A percentile compares a stretch with the other conserved stretches of the same genome.
These are phyloP conservation scores for Populus tomentosa DNA, from an alignment of 441 rosid species.

Conservation along the genomic window DNA sequence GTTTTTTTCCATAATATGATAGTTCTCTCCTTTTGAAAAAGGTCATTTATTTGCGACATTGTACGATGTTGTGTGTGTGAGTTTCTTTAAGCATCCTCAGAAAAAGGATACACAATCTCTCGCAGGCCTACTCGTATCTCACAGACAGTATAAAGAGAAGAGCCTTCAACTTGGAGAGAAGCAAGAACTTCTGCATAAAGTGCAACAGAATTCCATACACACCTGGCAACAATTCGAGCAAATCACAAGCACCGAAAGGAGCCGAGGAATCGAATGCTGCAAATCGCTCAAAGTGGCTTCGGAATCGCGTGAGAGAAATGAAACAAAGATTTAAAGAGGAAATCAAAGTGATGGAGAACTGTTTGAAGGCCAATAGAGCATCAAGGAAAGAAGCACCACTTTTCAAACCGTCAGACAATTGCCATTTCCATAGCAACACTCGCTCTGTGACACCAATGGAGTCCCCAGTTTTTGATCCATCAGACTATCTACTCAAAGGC, in stretches of 20 bases:
- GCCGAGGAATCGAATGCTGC: slow-evolving; percentile 12
- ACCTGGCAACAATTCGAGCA: slow-evolving; percentile 3
- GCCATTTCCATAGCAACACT: slow-evolving; percentile 17
- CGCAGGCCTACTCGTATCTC: slow-evolving; percentile 73
- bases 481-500: slow-evolving; percentile 47
- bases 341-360: slow-evolving; percentile 65
- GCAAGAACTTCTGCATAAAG: slow-evolving; percentile 46
- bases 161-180: slow-evolving; percentile 51
- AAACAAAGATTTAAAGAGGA: slow-evolving; percentile 72
- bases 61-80: background rate
- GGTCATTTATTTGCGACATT: background rate
- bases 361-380: slow-evolving; percentile 48
- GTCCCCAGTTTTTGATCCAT: slow-evolving; percentile 68
- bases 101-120: background rate
- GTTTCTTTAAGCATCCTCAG: background rate
- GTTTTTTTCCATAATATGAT: too few relatives aligned
- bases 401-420: slow-evolving; percentile 22
- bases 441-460: slow-evolving; percentile 32
- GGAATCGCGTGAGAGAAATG: slow-evolving; percentile 35
- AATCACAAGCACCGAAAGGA: slow-evolving; percentile 5
- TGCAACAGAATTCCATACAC: slow-evolving; percentile 49
- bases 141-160: slow-evolving; percentile 50
- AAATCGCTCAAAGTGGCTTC: slow-evolving; percentile 24
- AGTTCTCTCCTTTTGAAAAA: background rate
- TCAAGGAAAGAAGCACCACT: slow-evolving; percentile 29